Percentiles rank a stretch among this genome's conserved stretches.
phyloP scores from a whole-genome alignment of 306 rosid species.

The Acacia confusa region DNA sequence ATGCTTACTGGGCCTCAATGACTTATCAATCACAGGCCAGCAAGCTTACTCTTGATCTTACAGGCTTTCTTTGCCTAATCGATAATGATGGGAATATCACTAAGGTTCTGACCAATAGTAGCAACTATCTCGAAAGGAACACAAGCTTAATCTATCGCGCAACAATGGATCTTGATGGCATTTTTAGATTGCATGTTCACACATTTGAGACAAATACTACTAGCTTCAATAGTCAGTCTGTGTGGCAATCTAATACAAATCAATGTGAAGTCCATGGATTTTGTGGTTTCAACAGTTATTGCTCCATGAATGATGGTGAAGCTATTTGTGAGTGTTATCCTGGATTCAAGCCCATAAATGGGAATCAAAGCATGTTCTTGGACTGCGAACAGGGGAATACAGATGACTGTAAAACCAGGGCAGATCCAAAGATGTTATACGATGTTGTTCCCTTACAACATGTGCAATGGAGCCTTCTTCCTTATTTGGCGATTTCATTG shows the following conservation, averaged over 20 bases:
- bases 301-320: background rate
- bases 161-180: constrained; percentile 34
- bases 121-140: background rate
- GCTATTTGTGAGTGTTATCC: constrained; percentile 34
- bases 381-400: constrained; percentile 19
- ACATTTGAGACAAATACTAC: constrained; percentile 7
- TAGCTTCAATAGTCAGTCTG: background rate
- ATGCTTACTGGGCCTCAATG: background rate
- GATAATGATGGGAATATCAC: background rate
- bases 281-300: constrained; percentile 47
- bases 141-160: constrained; percentile 34
- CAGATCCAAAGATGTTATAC: constrained; percentile 8
- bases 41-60: background rate
- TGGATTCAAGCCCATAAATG: constrained; percentile 27
- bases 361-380: background rate
- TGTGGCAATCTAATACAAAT: constrained; percentile 24
- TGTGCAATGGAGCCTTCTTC: background rate
- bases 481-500: background rate
- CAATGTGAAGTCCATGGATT: constrained; percentile 31
- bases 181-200: constrained; percentile 39
- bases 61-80: constrained; percentile 20
- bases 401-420: constrained; percentile 23
- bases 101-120: background rate
- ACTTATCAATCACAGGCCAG: no score
- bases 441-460: background rate